Conservation (phyloP, 495 filamentous ascomycete genomes). For the Geopyxis carbonaria region DNA sequence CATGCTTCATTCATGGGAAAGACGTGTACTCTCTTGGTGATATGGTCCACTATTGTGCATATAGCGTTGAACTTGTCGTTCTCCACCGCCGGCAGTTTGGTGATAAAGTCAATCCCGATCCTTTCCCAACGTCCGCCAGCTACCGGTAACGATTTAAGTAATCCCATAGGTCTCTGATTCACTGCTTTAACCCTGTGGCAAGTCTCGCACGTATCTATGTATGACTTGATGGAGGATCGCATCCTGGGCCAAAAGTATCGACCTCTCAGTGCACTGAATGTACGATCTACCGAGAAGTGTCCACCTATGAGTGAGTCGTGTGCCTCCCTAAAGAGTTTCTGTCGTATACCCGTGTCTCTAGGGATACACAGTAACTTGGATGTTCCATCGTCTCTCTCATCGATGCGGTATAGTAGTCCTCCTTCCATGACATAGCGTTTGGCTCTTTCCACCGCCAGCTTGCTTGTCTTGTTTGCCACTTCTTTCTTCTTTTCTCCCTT, state of each 20-base stretch:
- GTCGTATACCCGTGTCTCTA: too few species aligned
- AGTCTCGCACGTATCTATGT: not conserved
- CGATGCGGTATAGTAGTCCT: too few species aligned
- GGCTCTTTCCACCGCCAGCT: too few species aligned
- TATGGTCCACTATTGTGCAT: constrained; percentile 1
- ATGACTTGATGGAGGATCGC: constrained; percentile 1
- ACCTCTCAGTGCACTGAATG: not conserved
- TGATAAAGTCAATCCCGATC: constrained; percentile 9
- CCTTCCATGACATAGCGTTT: too few species aligned
- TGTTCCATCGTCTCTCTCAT: too few species aligned
- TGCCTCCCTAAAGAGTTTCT: constrained; percentile 1
- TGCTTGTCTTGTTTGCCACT: too few species aligned
- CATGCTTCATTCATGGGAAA: constrained; percentile 1
- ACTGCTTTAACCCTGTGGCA: not conserved
- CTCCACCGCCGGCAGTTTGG: not conserved
- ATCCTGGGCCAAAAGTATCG: constrained; percentile 2
- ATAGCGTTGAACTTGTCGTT: constrained; percentile 2
- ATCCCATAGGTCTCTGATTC: constrained; percentile 1
- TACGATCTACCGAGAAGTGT: not conserved
- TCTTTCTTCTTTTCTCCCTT: too few species aligned
- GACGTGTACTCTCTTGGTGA: constrained; percentile 5
- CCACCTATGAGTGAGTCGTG: constrained; percentile 4
- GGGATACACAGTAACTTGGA: too few species aligned
- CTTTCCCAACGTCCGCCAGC: not conserved
- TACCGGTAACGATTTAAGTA: not conserved